Evolutionary conservation across 371 early-diverging fungal species (phyloP), one percentile per base, ranked within the genome.

Genomic region (Circinella umbellata): DNA sequence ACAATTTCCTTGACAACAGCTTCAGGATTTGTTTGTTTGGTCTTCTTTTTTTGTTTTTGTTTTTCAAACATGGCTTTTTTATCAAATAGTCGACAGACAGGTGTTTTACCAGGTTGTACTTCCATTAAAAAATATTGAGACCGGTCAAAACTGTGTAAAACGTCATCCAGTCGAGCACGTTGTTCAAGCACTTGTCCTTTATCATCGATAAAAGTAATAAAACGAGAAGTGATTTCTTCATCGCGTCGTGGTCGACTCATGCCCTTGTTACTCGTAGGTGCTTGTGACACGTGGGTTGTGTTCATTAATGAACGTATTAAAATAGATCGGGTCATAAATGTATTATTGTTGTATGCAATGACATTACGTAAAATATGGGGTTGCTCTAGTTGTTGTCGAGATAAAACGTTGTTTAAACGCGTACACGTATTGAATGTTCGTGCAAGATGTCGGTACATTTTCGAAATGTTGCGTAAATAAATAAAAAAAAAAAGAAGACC

Each of bases 31-130:
- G 80, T 78, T 53, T 73, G 69, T 37, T 85, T 84, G 70, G 82
- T 82, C 63, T 82, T 81, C 42, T 84, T 84, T 47, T 71, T 76
- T 37, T 75, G 77, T 75, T 89, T 87, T 60, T 84, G 79, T 37
- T 79, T 80, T 63, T 82, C 83, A 70, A 84, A 89, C 60, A 89
- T 48, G 1, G 72, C 73, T 68, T 86, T 86, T 69, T 87, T 87
- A 37, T 86, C 83, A 63, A 86, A 77, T 38, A 87, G 69, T 55
- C 87, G 83, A 69, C 89, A 89, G 15, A 86, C 84, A 8, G 89
- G 89, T 0, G 84, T 85, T 35, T 76, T 60, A 1, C 64, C 63
- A 10, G 86, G 74, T 20, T 86, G 83, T 1, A 89, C 89, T 64
- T 89, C 84, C 15, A 89, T 69, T 34, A 89, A 65, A 63, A 82